These are phyloP conservation scores for Apiospora koreana DNA, from an alignment of 2,329 filamentous ascomycete species.

Conservation along the genomic window DNA sequence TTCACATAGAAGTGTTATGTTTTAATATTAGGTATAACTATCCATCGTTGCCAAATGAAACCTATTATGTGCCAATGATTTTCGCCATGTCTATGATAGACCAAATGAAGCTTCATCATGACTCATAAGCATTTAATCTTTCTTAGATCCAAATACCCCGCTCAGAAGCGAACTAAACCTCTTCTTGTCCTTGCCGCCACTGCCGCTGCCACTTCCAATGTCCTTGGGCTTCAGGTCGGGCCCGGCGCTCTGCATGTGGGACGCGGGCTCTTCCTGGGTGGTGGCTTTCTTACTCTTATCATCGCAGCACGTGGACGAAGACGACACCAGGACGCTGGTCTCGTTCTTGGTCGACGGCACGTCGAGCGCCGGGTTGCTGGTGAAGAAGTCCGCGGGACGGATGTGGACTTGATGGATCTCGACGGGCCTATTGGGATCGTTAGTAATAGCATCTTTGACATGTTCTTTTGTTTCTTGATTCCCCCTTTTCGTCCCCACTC, in stretches of 20 bases:
- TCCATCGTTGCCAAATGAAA: no score
- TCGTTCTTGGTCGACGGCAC: conserved; percentile 40
- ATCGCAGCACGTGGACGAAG: conserved; percentile 27
- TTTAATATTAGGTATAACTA: no score
- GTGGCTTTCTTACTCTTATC: background rate
- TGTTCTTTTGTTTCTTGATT: no score
- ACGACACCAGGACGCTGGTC: conserved; percentile 42
- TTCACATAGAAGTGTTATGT: no score
- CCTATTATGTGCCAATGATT: no score
- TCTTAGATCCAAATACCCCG: conserved; percentile 5
- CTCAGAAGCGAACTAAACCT: background rate
- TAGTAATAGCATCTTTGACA: no score
- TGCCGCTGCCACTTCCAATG: background rate
- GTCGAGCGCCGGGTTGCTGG: conserved; percentile 47
- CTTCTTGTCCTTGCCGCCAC: conserved; percentile 11
- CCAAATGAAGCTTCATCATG: background rate
- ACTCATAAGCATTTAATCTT: background rate
- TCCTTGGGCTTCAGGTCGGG: conserved; percentile 4
- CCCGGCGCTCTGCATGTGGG: background rate
- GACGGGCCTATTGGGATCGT: conserved; percentile 39
- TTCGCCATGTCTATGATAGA: background rate
- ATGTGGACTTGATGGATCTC: conserved; percentile 49
- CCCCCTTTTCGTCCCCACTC: background rate
- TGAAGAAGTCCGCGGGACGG: conserved; percentile 48
- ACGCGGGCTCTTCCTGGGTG: background rate